Conservation (phyloP, 2,329 filamentous ascomycete species). For the Fusarium sp. region DNA sequence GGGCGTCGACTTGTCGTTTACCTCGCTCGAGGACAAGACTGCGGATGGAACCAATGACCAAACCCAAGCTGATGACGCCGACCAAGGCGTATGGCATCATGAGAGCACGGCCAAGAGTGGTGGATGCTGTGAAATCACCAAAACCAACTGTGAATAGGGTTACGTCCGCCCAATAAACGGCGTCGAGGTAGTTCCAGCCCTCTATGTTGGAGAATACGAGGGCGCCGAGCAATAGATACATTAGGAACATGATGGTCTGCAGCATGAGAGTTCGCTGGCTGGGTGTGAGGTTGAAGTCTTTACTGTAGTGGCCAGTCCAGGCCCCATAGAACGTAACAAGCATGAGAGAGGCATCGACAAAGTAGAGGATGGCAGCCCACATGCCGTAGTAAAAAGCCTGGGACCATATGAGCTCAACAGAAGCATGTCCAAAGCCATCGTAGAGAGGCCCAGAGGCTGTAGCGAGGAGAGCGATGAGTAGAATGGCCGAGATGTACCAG, state of each 20-base stretch:
- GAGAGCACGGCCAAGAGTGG: constrained; percentile 74
- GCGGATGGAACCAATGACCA: constrained; percentile 86
- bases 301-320: constrained; percentile 76
- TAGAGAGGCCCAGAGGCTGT: constrained; percentile 74
- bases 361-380: constrained; percentile 84
- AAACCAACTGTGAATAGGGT: constrained; percentile 76
- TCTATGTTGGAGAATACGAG: constrained; percentile 82
- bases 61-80: constrained; percentile 86
- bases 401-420: constrained; percentile 73
- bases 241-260: constrained; percentile 88
- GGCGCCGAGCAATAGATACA: constrained; percentile 85
- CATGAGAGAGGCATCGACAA: constrained; percentile 82
- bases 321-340: constrained; percentile 86
- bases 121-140: constrained; percentile 67
- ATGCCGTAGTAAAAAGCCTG: constrained; percentile 92
- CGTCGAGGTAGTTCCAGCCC: constrained; percentile 82
- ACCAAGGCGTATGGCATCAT: constrained; percentile 87
- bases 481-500: constrained; percentile 78
- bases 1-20: constrained; percentile 66
- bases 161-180: constrained; percentile 84
- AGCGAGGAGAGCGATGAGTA: constrained; percentile 76
- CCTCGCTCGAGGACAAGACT: constrained; percentile 74
- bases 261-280: constrained; percentile 91
- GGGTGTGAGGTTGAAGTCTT: constrained; percentile 83
- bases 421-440: constrained; percentile 53